Evolutionary conservation across 306 rosid genomes (phyloP).

Genomic region (Nissolia schottii): DNA sequence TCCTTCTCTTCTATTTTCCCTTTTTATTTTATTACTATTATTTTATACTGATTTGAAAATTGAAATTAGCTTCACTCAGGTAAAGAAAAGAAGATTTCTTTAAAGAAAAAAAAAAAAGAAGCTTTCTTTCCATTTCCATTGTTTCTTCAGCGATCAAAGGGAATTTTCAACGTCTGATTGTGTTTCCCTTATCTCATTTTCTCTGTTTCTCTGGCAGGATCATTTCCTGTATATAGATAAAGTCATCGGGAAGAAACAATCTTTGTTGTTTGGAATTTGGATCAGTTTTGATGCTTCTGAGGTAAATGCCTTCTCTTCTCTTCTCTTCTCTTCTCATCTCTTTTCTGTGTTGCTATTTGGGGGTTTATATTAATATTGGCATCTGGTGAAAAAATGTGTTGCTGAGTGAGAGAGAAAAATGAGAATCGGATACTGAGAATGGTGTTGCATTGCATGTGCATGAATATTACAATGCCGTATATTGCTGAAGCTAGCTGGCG

Average conservation of each 20-base stretch:
- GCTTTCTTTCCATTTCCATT: background rate
- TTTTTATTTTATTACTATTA: too few species aligned
- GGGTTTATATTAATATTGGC: background rate
- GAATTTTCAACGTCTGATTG: background rate
- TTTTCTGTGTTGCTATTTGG: background rate
- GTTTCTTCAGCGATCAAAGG: conserved; percentile 27
- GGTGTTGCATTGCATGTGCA: conserved; percentile 22
- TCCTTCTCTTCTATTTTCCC: background rate
- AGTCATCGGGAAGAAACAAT: background rate
- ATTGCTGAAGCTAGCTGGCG: conserved; percentile 6
- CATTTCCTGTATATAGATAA: background rate
- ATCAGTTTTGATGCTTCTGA: conserved; percentile 26
- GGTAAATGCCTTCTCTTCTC: conserved; percentile 24
- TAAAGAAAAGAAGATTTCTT: background rate
- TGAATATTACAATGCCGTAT: background rate
- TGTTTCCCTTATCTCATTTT: background rate
- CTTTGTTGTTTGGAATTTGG: conserved; percentile 21
- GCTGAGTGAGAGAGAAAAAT: background rate
- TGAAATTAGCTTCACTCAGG: background rate
- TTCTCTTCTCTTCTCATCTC: background rate
- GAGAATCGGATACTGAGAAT: background rate
- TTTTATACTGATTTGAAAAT: background rate
- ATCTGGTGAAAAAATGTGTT: background rate
- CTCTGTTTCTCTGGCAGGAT: conserved; percentile 15
- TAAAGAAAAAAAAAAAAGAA: too few species aligned